phyloP scores from a whole-genome alignment of 2,329 filamentous ascomycete species.

The Sordariomycetes sp. region DNA sequence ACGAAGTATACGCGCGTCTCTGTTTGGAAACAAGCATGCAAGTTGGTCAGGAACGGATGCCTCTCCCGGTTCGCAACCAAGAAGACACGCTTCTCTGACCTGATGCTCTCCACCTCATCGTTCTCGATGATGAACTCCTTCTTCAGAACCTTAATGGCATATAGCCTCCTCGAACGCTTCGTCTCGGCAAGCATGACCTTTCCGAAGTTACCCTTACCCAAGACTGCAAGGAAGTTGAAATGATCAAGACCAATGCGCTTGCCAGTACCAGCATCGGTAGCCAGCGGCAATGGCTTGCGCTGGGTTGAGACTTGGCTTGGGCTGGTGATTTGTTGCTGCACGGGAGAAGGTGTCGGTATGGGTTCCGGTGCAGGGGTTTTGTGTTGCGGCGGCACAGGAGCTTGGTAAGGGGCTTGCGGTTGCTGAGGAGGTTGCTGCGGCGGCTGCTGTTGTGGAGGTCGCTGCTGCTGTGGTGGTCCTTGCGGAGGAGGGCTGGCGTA shows the following conservation, averaged over 20 bases:
- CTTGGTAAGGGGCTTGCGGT: slow-evolving; percentile 19
- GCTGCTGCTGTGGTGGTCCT: slow-evolving; percentile 25
- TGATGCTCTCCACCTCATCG: slow-evolving; percentile 95
- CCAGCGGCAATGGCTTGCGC: slow-evolving; percentile 58
- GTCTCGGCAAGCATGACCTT: slow-evolving; percentile 99
- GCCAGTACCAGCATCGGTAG: slow-evolving; percentile 64
- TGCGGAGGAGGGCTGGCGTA: slow-evolving; percentile 25
- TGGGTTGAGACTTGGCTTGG: slow-evolving; percentile 15
- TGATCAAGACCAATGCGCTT: slow-evolving; percentile 90
- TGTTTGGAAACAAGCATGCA: slow-evolving; percentile 98
- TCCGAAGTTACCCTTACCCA: slow-evolving; percentile 98
- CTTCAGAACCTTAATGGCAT: slow-evolving; percentile 98
- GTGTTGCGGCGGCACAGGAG: slow-evolving; percentile 12
- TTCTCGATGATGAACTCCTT: slow-evolving; percentile 99
- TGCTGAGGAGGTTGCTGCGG: slow-evolving; percentile 29
- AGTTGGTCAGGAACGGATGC: slow-evolving; percentile 88
- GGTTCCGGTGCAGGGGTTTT: slow-evolving; percentile 14
- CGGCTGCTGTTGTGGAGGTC: slow-evolving; percentile 21
- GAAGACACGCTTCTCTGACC: slow-evolving; percentile 96
- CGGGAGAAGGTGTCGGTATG: slow-evolving; percentile 14
- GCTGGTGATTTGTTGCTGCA: slow-evolving; percentile 28
- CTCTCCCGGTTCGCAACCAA: slow-evolving; percentile 93
- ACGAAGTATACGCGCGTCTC: slow-evolving; percentile 98
- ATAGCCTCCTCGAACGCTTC: slow-evolving; percentile 82
- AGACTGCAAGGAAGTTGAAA: slow-evolving; percentile 97